phyloP scores from a whole-genome alignment of 192 early-diverging fungal genomes.

The Coemansia erecta region DNA sequence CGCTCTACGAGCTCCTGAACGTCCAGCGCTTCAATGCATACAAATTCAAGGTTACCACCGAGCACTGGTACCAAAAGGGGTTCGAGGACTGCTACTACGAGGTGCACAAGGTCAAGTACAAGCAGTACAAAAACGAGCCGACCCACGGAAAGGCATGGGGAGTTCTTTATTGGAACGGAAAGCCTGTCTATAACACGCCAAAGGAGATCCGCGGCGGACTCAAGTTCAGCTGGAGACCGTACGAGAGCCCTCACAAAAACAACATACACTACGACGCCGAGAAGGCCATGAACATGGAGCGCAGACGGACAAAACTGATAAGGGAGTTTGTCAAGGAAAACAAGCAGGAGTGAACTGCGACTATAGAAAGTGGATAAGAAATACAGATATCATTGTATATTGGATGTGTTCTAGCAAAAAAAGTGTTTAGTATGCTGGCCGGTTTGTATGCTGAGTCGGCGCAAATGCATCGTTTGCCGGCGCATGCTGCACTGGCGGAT shows the following conservation, averaged over 20 bases:
- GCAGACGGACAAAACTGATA: conserved; percentile 17
- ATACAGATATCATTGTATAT: no score
- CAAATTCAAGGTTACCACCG: conserved; percentile 32
- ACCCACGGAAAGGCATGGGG: conserved; percentile 50
- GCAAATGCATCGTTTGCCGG: no score
- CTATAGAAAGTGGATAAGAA: not conserved
- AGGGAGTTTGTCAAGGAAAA: conserved; percentile 2
- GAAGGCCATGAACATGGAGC: conserved; percentile 14
- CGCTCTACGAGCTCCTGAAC: conserved; percentile 41
- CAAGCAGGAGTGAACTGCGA: conserved; percentile 10
- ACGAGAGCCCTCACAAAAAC: conserved; percentile 29
- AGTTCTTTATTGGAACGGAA: conserved; percentile 36
- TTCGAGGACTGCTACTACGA: conserved; percentile 41
- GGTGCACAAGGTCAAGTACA: conserved; percentile 35
- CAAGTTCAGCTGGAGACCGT: conserved; percentile 41
- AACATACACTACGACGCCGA: conserved; percentile 26
- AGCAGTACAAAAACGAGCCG: conserved; percentile 24
- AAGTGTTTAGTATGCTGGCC: no score
- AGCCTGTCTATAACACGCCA: conserved; percentile 14
- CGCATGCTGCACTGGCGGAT: no score
- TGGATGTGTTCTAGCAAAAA: no score
- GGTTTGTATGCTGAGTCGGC: no score
- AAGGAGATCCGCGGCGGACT: conserved; percentile 35
- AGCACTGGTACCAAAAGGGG: conserved; percentile 43
- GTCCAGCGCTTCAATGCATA: conserved; percentile 30